A percentile compares a stretch with the other conserved stretches of the same genome.
These are phyloP conservation scores for Trichoderma erinaceum DNA, from an alignment of 495 filamentous ascomycete genomes.

Conservation along the genomic window DNA sequence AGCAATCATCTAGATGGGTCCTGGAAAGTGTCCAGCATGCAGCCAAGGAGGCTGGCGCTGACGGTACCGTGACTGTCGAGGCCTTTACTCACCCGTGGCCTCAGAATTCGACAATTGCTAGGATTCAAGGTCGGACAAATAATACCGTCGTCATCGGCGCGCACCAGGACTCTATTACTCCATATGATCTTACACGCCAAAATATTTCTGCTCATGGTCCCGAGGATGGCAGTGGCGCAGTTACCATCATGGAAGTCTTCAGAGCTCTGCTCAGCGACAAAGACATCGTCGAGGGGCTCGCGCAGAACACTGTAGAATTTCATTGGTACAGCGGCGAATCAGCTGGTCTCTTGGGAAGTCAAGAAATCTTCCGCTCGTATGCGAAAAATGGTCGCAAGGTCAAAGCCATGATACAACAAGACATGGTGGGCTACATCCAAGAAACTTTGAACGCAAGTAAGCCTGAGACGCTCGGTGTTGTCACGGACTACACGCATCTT, in stretches of 20 bases:
- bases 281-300: slow-evolving; percentile 41
- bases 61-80: slow-evolving; percentile 51
- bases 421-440: slow-evolving; percentile 93
- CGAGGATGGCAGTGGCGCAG: slow-evolving; percentile 55
- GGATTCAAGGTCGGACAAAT: slow-evolving; percentile 79
- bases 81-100: slow-evolving; percentile 81
- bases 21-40: slow-evolving; percentile 65
- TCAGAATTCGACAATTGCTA: slow-evolving; percentile 87
- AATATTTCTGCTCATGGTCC: slow-evolving; percentile 51
- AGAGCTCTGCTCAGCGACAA: slow-evolving; percentile 47
- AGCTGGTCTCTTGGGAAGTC: slow-evolving; percentile 83
- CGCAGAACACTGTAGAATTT: slow-evolving; percentile 87
- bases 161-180: slow-evolving; percentile 74
- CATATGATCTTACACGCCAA: slow-evolving; percentile 64
- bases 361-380: slow-evolving; percentile 84
- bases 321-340: slow-evolving; percentile 98
- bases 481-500: slow-evolving; percentile 84
- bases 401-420: slow-evolving; percentile 98
- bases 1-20: slow-evolving; percentile 88
- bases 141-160: slow-evolving; percentile 69
- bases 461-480: slow-evolving; percentile 76
- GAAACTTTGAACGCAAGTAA: slow-evolving; percentile 77
- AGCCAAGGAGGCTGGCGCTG: slow-evolving; percentile 54
- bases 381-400: slow-evolving; percentile 67
- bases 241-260: slow-evolving; percentile 57